phyloP scores from a whole-genome alignment of 2,329 filamentous ascomycete species.

The Cercospora sojina region DNA sequence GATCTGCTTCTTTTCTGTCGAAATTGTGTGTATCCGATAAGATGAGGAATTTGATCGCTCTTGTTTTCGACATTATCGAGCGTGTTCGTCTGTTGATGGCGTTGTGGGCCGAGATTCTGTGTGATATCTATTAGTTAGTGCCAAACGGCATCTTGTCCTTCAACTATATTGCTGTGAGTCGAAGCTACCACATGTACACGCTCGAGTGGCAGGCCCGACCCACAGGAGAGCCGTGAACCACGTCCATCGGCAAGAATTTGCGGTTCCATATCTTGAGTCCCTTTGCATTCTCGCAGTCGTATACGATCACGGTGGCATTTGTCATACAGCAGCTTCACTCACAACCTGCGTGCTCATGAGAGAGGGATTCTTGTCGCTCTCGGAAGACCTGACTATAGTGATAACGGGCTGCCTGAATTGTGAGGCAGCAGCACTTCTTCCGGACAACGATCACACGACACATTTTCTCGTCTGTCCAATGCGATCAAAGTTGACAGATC shows the following conservation, averaged over 20 bases:
- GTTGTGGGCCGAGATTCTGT: not conserved
- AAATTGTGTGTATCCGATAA: constrained; percentile 34
- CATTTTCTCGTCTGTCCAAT: not conserved
- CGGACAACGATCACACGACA: not conserved
- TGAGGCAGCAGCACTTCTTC: not conserved
- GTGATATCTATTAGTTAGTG: not conserved
- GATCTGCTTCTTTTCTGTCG: constrained; percentile 9
- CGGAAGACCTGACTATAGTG: not conserved
- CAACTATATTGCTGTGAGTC: not conserved
- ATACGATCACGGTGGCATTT: not conserved
- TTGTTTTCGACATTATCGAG: not conserved
- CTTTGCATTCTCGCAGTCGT: not conserved
- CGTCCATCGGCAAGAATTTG: not conserved
- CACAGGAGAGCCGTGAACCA: not conserved
- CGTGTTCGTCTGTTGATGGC: not conserved
- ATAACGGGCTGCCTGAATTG: not conserved
- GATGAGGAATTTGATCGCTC: constrained; percentile 23
- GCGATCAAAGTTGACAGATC: not conserved
- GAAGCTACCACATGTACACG: not conserved
- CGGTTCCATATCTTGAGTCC: not conserved
- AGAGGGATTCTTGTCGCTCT: not conserved
- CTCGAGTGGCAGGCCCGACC: not conserved
- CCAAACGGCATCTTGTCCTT: not conserved
- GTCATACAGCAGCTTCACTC: not conserved
- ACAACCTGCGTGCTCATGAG: not conserved